Evolutionary conservation across 2,329 filamentous ascomycete species (phyloP).

Genomic region (Colletotrichum tropicale): DNA sequence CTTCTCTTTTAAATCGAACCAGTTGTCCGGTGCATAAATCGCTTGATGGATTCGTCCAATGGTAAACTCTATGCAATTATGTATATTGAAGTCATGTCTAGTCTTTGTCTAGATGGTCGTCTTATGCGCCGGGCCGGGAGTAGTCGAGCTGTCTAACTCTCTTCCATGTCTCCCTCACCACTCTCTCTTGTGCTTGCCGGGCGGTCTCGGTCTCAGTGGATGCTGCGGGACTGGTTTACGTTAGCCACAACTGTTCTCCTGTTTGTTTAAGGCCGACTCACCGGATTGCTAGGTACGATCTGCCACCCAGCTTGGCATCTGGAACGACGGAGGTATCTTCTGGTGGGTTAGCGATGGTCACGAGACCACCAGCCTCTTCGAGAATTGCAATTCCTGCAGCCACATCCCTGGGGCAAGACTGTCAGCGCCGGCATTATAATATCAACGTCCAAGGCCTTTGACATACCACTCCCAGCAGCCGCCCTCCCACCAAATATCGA

Average conservation of each 20-base stretch:
- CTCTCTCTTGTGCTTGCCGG: conserved; percentile 70
- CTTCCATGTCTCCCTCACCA: conserved; percentile 75
- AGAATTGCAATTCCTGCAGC: conserved; percentile 77
- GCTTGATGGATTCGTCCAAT: neutral
- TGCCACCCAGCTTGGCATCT: conserved; percentile 66
- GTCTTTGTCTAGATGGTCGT: neutral
- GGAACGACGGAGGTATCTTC: conserved; percentile 59
- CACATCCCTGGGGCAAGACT: conserved; percentile 62
- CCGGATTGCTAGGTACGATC: conserved; percentile 74
- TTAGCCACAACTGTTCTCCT: neutral
- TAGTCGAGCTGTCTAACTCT: conserved; percentile 72
- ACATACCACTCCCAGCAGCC: conserved; percentile 79
- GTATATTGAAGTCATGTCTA: neutral
- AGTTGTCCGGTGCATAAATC: neutral
- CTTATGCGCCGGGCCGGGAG: conserved; percentile 61
- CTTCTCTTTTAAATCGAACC: neutral
- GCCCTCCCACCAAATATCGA: conserved; percentile 86
- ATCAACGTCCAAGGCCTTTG: conserved; percentile 44
- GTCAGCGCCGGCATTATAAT: conserved; percentile 59
- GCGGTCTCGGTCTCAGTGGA: conserved; percentile 65
- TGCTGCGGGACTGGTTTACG: conserved; percentile 61
- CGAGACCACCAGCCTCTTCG: conserved; percentile 73
- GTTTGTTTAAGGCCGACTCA: conserved; percentile 30
- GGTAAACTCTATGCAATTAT: neutral
- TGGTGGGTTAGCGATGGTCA: conserved; percentile 77